These are phyloP conservation scores for Corrigiola litoralis DNA, from an alignment of 179 eudicot species.

Conservation along the genomic window DNA sequence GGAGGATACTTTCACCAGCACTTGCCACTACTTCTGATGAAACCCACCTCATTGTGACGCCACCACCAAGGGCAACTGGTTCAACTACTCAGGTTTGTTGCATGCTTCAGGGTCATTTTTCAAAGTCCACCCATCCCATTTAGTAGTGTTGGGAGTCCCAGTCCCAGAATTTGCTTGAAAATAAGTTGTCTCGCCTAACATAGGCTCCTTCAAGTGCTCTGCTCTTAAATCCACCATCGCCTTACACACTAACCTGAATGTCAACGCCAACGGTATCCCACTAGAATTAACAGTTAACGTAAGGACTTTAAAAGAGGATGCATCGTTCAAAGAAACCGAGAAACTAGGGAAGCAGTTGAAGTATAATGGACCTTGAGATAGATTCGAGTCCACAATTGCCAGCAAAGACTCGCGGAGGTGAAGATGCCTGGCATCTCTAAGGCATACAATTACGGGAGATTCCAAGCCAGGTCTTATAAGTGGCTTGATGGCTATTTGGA, in stretches of 20 bases:
- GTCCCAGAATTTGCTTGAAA: neutral
- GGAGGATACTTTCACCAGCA: too few relatives aligned
- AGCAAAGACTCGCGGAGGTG: conserved; percentile 19
- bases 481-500: conserved; percentile 29
- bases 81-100: too few relatives aligned
- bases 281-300: neutral
- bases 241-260: conserved; percentile 23
- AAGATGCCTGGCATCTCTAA: conserved; percentile 20
- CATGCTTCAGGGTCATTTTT: neutral
- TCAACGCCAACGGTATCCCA: conserved; percentile 18
- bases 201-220: conserved; percentile 11
- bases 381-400: conserved; percentile 16
- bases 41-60: too few relatives aligned
- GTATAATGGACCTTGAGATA: conserved; percentile 19
- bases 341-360: conserved; percentile 24
- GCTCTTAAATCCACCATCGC: conserved; percentile 20
- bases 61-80: too few relatives aligned
- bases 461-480: conserved; percentile 21
- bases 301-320: neutral
- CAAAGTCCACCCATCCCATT: conserved; percentile 12
- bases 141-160: neutral
- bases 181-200: conserved; percentile 14
- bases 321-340: conserved; percentile 1
- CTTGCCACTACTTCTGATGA: too few relatives aligned
- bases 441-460: conserved; percentile 15